phyloP scores from a whole-genome alignment of 2,329 filamentous ascomycete species.

The Elsinoe ampelina region DNA sequence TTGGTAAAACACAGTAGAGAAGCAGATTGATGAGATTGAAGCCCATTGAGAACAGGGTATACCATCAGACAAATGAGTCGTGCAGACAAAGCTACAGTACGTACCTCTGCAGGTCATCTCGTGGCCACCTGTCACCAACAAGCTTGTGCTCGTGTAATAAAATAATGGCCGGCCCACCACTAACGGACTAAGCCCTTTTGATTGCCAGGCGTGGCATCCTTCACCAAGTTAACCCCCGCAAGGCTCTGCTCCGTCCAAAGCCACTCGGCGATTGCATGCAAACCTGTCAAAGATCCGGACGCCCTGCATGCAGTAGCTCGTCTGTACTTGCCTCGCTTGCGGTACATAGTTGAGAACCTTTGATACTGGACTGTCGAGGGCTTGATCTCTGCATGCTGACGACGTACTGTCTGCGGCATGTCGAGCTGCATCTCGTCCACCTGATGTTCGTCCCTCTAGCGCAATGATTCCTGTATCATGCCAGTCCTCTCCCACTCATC shows the following conservation, averaged over 20 bases:
- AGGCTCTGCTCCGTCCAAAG: background rate
- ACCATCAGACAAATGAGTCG: background rate
- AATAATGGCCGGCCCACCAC: background rate
- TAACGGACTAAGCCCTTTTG: background rate
- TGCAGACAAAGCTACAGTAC: too few species aligned
- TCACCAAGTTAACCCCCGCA: conserved; percentile 2
- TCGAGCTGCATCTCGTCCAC: too few species aligned
- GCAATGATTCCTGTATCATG: conserved; percentile 4
- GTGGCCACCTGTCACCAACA: background rate
- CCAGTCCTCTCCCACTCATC: background rate
- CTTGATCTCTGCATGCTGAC: background rate
- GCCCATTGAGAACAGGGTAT: conserved; percentile 2
- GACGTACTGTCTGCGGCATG: background rate
- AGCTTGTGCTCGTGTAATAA: background rate
- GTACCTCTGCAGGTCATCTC: background rate
- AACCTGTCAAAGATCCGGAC: conserved; percentile 7
- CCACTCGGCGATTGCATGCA: conserved; percentile 10
- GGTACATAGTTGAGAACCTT: background rate
- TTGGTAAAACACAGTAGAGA: background rate
- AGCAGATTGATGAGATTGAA: background rate
- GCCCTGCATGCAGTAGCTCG: conserved; percentile 6
- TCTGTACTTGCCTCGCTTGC: conserved; percentile 1
- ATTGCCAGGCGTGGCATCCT: background rate
- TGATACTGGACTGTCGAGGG: background rate
- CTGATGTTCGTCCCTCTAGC: background rate